Conservation (phyloP, 805 yeast genomes). For the Saccharomycopsis babjevae region DNA sequence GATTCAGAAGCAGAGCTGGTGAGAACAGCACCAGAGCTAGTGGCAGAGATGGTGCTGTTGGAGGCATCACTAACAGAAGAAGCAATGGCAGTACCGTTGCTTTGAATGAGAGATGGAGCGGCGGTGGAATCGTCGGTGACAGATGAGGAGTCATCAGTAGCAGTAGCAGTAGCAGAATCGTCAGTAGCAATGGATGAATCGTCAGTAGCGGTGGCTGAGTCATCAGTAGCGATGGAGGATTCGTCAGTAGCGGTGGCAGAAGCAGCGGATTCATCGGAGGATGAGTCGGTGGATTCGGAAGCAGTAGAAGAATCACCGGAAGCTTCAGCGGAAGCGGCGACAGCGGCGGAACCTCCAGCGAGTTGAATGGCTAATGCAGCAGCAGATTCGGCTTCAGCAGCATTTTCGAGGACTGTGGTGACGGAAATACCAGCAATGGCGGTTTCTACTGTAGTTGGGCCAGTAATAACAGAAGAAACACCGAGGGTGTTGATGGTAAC, state of each 20-base stretch:
- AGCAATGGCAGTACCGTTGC: neutral
- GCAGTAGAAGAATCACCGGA: neutral
- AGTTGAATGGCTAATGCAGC: neutral
- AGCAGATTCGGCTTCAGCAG: neutral
- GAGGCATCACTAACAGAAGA: neutral
- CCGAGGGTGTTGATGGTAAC: neutral
- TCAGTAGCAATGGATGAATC: neutral
- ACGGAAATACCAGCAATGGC: neutral
- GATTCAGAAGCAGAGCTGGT: neutral
- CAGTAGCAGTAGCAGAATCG: neutral
- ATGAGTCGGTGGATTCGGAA: neutral
- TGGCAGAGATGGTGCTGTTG: neutral
- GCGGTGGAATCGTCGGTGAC: neutral
- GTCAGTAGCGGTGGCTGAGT: neutral
- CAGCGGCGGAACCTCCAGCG: neutral
- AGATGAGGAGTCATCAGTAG: neutral
- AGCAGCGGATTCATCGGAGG: neutral
- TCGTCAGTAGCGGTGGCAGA: neutral
- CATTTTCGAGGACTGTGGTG: neutral
- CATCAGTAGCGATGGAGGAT: neutral
- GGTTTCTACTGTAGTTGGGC: neutral
- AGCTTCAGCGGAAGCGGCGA: neutral
- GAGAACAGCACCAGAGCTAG: neutral
- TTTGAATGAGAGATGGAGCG: neutral
- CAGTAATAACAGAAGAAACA: neutral